Evolutionary conservation across 108 stramenopile species (phyloP), one percentile per base, ranked within the genome.

Genomic region (Poteriospumella lacustris): DNA sequence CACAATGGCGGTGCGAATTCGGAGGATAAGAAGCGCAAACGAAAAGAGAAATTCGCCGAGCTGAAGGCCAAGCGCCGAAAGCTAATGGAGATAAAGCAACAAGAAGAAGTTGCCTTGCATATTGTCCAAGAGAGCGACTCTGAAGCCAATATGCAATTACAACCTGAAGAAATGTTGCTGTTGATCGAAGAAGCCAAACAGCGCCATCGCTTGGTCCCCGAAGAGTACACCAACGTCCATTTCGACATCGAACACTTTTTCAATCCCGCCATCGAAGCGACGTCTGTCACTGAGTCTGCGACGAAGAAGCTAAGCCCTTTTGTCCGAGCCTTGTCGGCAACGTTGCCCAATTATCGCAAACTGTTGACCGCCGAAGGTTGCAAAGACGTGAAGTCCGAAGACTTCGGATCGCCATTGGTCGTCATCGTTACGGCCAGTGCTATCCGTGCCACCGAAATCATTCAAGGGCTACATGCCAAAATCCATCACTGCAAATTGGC

Each of bases 401-500:
- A 64, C 5, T 56, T 56, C 24, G 76, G 58, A n/a, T 33, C 24
- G 0, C 76, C 76, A 1, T 59, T 76, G 29, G 43, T 76, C 28
- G 56, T 76, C 39, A 34, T 76, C 1, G 1, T 76, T 0, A 43
- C 58, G 1, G 29, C 76, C 56, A 59, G 58, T 59, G 76, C 76
- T 31, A 38, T 56, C n/a, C 56, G 76, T 19, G 76, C 76, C n/a
- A 56, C 33, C 12, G 76, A 76, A 33, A 58, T 76, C 56, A 59
- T 59, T 9, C 40, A 76, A 59, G 56, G 38, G 1, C 38, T 76
- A 9, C 38, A 34, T 1, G 31, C 43, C 19, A 76, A 76, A 33
- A 24, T 59, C 56, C 24, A 38, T 24, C 40, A 76, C 19, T 83
- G 81, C 52, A 80, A 76, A 19, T 78, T 83, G 44, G 38, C 77